Percentiles rank a stretch among this genome's conserved stretches.
Conservation (phyloP, 1,139 yeast genomes). For the Candida glucosophila region DNA sequence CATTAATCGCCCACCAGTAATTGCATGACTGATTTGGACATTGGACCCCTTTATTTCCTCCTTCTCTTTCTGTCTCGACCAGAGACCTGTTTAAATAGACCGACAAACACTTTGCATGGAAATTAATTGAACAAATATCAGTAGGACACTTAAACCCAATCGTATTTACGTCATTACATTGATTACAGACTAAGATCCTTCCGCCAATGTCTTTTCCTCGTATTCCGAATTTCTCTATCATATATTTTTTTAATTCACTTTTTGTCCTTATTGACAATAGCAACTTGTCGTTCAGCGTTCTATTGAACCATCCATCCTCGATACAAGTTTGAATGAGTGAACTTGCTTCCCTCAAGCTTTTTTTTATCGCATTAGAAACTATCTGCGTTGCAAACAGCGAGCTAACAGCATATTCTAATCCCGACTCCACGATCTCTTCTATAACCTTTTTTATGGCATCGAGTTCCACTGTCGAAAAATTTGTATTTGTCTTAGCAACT, state of each 20-base stretch:
- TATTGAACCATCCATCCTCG: slow-evolving; percentile 46
- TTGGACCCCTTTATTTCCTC: too few relatives aligned
- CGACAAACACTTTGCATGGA: slow-evolving; percentile 45
- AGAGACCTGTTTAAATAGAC: slow-evolving; percentile 17
- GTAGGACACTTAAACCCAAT: slow-evolving; percentile 37
- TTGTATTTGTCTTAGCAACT: slow-evolving; percentile 32
- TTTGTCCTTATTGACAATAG: slow-evolving; percentile 33
- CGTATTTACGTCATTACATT: slow-evolving; percentile 52
- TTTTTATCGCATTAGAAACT: slow-evolving; percentile 14
- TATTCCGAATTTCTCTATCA: slow-evolving; percentile 36
- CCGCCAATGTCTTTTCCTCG: slow-evolving; percentile 24
- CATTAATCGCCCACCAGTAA: neutral
- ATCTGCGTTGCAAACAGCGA: slow-evolving; percentile 20
- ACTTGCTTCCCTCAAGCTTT: slow-evolving; percentile 24
- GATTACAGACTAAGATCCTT: slow-evolving; percentile 36
- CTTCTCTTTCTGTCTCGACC: too few relatives aligned
- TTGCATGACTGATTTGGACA: too few relatives aligned
- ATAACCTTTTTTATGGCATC: slow-evolving; percentile 40
- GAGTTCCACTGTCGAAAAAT: slow-evolving; percentile 38
- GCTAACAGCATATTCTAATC: slow-evolving; percentile 19
- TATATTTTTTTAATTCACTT: slow-evolving; percentile 38
- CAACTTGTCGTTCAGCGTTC: slow-evolving; percentile 19
- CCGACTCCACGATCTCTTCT: slow-evolving; percentile 33
- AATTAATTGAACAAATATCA: slow-evolving; percentile 24
- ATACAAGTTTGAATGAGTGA: slow-evolving; percentile 30